phyloP scores from a whole-genome alignment of 192 early-diverging fungal genomes.

The Rhizophagus clarus region DNA sequence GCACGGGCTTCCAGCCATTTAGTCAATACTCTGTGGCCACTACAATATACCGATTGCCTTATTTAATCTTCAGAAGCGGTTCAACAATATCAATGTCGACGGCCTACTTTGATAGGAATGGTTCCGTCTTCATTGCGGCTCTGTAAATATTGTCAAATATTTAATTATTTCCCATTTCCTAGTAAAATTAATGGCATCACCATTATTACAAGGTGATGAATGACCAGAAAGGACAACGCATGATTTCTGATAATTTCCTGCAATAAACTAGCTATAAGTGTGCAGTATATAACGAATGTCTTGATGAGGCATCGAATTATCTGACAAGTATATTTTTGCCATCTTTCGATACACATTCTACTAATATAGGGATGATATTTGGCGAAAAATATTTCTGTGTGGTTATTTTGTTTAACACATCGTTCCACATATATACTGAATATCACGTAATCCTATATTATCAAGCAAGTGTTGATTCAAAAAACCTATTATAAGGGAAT shows the following conservation, averaged over 20 bases:
- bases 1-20: too few species aligned
- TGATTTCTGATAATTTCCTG: conserved; percentile 46
- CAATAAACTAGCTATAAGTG: conserved; percentile 30
- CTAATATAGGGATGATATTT: not conserved
- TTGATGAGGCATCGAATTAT: conserved; percentile 57
- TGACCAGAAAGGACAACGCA: conserved; percentile 66
- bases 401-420: conserved; percentile 40
- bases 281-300: conserved; percentile 40
- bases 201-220: conserved; percentile 47
- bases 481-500: conserved; percentile 64
- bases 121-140: too few species aligned
- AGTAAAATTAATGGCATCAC: conserved; percentile 45
- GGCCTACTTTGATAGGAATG: too few species aligned
- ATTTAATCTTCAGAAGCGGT: too few species aligned
- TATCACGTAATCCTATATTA: conserved; percentile 54
- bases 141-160: too few species aligned
- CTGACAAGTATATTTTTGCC: conserved; percentile 67
- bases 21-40: too few species aligned
- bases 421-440: conserved; percentile 86
- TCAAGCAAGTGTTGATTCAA: conserved; percentile 57
- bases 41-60: too few species aligned
- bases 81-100: too few species aligned
- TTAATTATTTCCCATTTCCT: conserved; percentile 53
- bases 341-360: conserved; percentile 65
- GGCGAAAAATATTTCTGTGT: too few species aligned